Base-by-base conservation (phyloP, 202 grass and related monocot genomes). In the Panicum virgatum region DNA sequence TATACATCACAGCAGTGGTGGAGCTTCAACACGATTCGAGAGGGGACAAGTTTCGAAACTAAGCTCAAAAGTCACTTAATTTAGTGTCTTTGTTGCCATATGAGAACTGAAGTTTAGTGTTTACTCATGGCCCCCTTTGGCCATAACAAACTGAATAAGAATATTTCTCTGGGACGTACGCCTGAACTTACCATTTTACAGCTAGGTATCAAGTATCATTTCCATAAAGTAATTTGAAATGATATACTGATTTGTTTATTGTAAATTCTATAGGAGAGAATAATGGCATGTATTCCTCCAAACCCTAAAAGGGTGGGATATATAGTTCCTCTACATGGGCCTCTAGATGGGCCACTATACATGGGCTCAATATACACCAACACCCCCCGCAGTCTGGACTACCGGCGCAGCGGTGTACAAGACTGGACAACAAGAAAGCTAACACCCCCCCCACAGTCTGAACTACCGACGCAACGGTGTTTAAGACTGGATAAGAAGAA, bases 151-250 rank as follows among this genome's bases (percentile, higher is more conserved):
- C 48, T 7, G 47, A 32, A 12, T 50, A 30, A 32, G 50, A 76
- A 59, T 36, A 52, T 42, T 81, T 73, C 37, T 53, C 26, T 79
- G 38, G 57, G 60, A 47, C 69, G 47, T 73, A 37, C 43, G 12
- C 22, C 27, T 11, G 22, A 37, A 75, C 16, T 22, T 32, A 86
- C 43, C 62, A 66, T 61, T 81, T 72, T n/a, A 69, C 34, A 27
- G 8, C 19, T 22, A 52, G 25, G 19, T 60, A 75, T 69, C 12
- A 79, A 19, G 19, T 60, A 75, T 69, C 12, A 73, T 45, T 66
- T 85, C 75, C 14, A 3, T 60, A 75, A 39, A 62, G 68, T 51
- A 69, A 34, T 76, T 68, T 50, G 30, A 68, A 5, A 39, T 60
- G 3, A 9, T 20, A 60, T 82, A 37, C 25, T 66, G 2, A 66